Evolutionary conservation across 257 asterid genomes (phyloP), one percentile per base, ranked within the genome.

Genomic region (Fraxinus cuspidata): DNA sequence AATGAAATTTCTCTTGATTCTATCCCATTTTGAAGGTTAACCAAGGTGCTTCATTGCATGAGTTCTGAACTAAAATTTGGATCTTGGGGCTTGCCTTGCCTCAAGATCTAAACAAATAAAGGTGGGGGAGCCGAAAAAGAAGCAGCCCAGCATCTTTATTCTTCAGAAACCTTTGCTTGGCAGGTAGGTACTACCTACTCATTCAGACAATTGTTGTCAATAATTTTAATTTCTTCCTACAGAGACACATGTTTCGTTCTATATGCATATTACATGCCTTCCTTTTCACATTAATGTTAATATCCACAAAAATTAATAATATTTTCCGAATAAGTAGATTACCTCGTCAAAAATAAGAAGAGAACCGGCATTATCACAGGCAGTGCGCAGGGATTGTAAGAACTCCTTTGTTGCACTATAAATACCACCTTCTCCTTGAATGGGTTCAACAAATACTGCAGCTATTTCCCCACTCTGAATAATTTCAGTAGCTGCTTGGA

Each of bases 341-440:
- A 96, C 99, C 99, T 96, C 99, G 21, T 96, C 99, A 75, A 85
- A 92, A 29, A 93, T 94, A 79, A 96, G 97, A 84, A 93, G 97
- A 38, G 94, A 81, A 5, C 96, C 97, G 27, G 88, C 79, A 35
- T 78, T 71, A 83, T 96, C 96, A 85, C 98, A 96, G 0, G 97
- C 93, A 80, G 77, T 67, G 19, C 94, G 98, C 81, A 96, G 65
- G 4, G 96, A 84, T 74, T 85, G 90, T 80, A 93, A 74, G 38
- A 96, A 96, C 75, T 90, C 94, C 87, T 87, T 85, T 0, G 94
- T 81, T 13, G 98, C 94, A 64, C 93, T 86, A 60, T 90, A 79
- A 83, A 95, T 90, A n/a, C 99, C 99, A 23, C 99, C 98, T 85
- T 95, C 99, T 63, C 99, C 99, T 79, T 95, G 98, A 80, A 96